Evolutionary conservation across 2,329 filamentous ascomycete genomes (phyloP), one percentile per base, ranked within the genome.

Genomic region (Penicillium digitatum): DNA sequence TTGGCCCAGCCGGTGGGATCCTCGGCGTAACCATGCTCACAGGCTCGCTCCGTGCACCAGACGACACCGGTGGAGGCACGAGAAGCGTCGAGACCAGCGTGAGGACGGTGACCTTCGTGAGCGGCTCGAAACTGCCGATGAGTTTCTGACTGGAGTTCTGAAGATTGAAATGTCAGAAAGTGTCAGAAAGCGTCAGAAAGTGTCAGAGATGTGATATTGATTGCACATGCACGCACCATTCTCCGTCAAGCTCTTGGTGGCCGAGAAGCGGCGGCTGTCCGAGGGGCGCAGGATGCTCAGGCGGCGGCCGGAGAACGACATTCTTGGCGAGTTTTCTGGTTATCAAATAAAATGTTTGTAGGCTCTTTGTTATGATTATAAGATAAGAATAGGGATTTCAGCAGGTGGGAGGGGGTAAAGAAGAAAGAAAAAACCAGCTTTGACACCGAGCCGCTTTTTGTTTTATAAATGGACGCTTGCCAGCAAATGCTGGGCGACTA

Each of bases 31-130:
- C 93, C 93, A 76, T 93, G 89, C 75, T 96, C 91, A 71, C 86
- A 84, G 52, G 92, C 92, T 65, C 90, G 87, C 54, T 78, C 76
- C 34, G 75, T 78, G 53, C 72, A 75, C 93, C 93, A 96, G 61
- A 96, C 89, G 4, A 96, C 93, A 74, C 93, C 93, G 14, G 93
- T 97, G 16, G 89, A 95, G 42, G 90, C 88, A 73, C 91, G 85
- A 58, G 86, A 88, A 52, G 90, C 88, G 69, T 96, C 92, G 62
- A 96, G 87, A 65, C 92, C 93, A 57, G 92, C 90, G 73, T 96
- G 92, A 45, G 90, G 87, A 71, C 89, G 86, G 77, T 95, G 91
- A 56, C 92, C 92, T 74, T 94, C 90, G 75, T 96, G 92, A 61
- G 90, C 89, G 70, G 86, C 85, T 66, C 92, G 88, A 78, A 96